Percentiles rank a stretch among this genome's conserved stretches.
phyloP scores from a whole-genome alignment of 805 yeast species.

The Lachancea quebecensis region DNA sequence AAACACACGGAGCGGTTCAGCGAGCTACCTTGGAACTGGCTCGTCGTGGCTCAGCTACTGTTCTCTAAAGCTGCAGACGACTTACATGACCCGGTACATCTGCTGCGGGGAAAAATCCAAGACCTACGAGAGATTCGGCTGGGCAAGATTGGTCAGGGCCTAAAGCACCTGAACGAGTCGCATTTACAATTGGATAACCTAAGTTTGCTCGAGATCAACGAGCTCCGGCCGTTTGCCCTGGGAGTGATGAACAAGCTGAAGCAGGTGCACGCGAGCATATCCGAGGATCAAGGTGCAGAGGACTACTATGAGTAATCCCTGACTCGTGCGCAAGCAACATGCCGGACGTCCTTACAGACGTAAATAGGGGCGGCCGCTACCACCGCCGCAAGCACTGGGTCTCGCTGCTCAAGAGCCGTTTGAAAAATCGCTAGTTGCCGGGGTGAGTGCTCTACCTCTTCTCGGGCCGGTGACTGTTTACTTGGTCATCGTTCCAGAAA shows the following conservation, averaged over 20 bases:
- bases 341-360: neutral
- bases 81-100: slow-evolving; percentile 63
- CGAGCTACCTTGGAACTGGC: slow-evolving; percentile 81
- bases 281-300: slow-evolving; percentile 2
- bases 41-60: slow-evolving; percentile 67
- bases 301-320: slow-evolving; percentile 12
- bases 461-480: too few relatives aligned
- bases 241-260: slow-evolving; percentile 74
- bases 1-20: slow-evolving; percentile 53
- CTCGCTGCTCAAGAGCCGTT: too few relatives aligned
- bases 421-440: too few relatives aligned
- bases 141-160: slow-evolving; percentile 75
- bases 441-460: too few relatives aligned
- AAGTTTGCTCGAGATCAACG: slow-evolving; percentile 80
- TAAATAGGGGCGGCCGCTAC: too few relatives aligned
- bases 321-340: slow-evolving; percentile 16
- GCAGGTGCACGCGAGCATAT: slow-evolving; percentile 32
- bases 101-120: slow-evolving; percentile 62
- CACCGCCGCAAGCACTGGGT: too few relatives aligned
- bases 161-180: slow-evolving; percentile 69
- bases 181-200: slow-evolving; percentile 79
- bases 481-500: too few relatives aligned
- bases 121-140: slow-evolving; percentile 80
- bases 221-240: slow-evolving; percentile 75
- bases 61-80: slow-evolving; percentile 71